Base-by-base conservation (phyloP, 2,329 filamentous ascomycete species). In the Beauveria brongniartii region DNA sequence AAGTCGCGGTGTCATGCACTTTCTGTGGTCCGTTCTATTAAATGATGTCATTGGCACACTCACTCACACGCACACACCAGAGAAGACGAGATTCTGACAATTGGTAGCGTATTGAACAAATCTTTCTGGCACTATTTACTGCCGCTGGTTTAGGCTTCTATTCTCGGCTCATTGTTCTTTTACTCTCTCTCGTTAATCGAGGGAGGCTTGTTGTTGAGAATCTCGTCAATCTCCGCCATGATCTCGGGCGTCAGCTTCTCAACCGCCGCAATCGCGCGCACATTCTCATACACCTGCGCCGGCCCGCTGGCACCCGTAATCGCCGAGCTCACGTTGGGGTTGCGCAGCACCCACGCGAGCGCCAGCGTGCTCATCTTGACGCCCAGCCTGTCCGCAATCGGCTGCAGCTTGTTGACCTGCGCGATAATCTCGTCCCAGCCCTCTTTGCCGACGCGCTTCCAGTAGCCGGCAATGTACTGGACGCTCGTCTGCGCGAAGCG, bases 381-480 rank as follows among this genome's bases (percentile, higher is more conserved):
- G 14, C 81, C 85, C 46, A 91, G 75, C 66, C 78, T 80, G 59
- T 89, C 80, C 2, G 89, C 88, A 64, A 92, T 80, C 55, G 82
- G 77, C 77, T 82, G 74, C 63, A 85, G 74, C 68, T 80, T 78
- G 66, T 80, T 82, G 57, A 89, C 83, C 71, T 82, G 82, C 64
- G 83, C 77, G 63, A 90, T 76, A 55, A 83, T 71, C 57, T 72
- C 74, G 55, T 82, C 77, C 82, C 83, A 86, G 52, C 72, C 73
- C 54, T 82, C 80, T 68, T 77, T 75, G 62, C 75, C 76, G 12
- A 78, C 82, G 40, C 75, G 70, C 70, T 80, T 75, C 77, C 78
- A 80, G 72, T 75, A 81, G 43, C 78, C 77, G 62, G 78, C 73
- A 66, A 86, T 78, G 69, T 81, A 87, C 57, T 80, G 77, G 63